Conservation (phyloP, 202 grass and related monocot species). For the Thinopyrum obtusiflorum region DNA sequence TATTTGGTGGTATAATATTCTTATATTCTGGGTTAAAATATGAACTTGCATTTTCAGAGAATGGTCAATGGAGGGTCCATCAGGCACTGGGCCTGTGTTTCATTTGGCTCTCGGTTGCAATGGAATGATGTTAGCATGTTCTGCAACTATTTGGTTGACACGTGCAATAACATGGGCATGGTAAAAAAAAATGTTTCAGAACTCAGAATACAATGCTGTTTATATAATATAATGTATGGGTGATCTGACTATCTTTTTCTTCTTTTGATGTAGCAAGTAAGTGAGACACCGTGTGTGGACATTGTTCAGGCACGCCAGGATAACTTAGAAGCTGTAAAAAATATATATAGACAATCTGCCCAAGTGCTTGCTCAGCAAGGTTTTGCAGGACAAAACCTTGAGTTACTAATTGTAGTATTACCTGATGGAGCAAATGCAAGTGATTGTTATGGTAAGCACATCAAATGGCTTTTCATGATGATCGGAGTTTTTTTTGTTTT, state of each 20-base stretch:
- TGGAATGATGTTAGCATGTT: constrained; percentile 25
- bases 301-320: constrained; percentile 19
- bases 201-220: not conserved
- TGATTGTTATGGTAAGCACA: constrained; percentile 45
- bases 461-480: not conserved
- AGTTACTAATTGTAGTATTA: constrained; percentile 53
- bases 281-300: constrained; percentile 37
- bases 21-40: not conserved
- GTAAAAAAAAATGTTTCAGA: constrained; percentile 23
- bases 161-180: constrained; percentile 61
- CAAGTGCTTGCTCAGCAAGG: constrained; percentile 43
- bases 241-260: not conserved
- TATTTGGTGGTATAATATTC: not conserved
- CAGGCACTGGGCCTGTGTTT: constrained; percentile 52
- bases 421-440: constrained; percentile 24
- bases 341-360: constrained; percentile 26
- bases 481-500: not conserved
- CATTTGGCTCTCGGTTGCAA: constrained; percentile 41
- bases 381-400: constrained; percentile 23
- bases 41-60: constrained; percentile 16
- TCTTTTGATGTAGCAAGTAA: constrained; percentile 7
- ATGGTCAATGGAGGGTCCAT: constrained; percentile 53
- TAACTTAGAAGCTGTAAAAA: constrained; percentile 26
- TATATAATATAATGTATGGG: not conserved
- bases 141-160: constrained; percentile 27